Evolutionary conservation across 2,329 filamentous ascomycete genomes (phyloP), one percentile per base, ranked within the genome.

Genomic region (Xylariomycetidae sp.): DNA sequence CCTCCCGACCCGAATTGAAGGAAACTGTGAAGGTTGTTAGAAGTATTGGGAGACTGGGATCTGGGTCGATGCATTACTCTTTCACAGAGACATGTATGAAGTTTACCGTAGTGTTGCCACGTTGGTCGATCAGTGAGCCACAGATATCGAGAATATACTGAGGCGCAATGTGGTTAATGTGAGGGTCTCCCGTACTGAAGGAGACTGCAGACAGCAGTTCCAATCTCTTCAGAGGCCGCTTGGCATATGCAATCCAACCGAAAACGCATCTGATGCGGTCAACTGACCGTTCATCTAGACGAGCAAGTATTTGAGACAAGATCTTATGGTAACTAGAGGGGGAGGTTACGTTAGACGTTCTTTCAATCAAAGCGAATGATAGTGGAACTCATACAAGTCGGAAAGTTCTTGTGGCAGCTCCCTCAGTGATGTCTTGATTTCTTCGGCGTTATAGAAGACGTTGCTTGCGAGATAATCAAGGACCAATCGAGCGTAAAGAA

Each of bases 171-270:
- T 37, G 20, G 0, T 33, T 22, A 1, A 41, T 18, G 0, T 33
- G 20, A 12, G 33, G 22, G 7, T 49, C 27, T 5, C 37, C 41
- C 1, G 31, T 16, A 10, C 42, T 41, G 27, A 61, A 60, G 0
- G 50, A 29, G 1, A 62, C 30, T 0, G 60, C 62, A 2, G 59
- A 64, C 9, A 46, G 38, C 5, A 64, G 42, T 29, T 64, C 61
- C 2, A 48, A 16, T 20, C 45, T 56, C 20, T 42, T 44, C 1
- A 65, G 41, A 1, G 61, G 61, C 0, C 58, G 42, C 27, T 53
- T 58, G 1, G 61, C 37, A 30, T 58, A 64, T 0, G 59, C 55
- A 11, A 65, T 52, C 61, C 59, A 65, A 3, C 56, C 48, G 3
- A 63, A 33, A 0, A 62, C 49, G 1, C 41, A 50, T 13, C 36